Conservation (phyloP, 805 yeast species). For the Lipomyces yamadae region DNA sequence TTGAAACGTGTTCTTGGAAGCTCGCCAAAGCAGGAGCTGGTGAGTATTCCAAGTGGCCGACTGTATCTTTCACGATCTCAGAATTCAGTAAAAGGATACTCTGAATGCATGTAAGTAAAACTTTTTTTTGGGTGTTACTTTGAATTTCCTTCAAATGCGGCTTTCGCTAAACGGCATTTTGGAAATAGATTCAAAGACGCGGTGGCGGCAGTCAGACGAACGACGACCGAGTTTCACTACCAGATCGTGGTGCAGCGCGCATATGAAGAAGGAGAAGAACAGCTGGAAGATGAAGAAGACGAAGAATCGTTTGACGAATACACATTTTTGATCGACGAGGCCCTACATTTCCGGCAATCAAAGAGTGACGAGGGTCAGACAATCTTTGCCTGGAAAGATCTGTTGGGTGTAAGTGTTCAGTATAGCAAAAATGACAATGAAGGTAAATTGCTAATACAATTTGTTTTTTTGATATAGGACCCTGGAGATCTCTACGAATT, state of each 20-base stretch:
- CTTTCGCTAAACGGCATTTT: too few relatives aligned
- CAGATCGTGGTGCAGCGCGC: slow-evolving; percentile 74
- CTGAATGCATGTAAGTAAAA: slow-evolving; percentile 55
- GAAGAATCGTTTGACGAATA: slow-evolving; percentile 62
- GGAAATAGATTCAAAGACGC: slow-evolving; percentile 70
- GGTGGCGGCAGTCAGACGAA: slow-evolving; percentile 68
- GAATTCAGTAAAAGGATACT: slow-evolving; percentile 81
- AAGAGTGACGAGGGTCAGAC: slow-evolving; percentile 58
- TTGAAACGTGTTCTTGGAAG: slow-evolving; percentile 66
- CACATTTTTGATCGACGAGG: slow-evolving; percentile 67
- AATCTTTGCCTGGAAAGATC: slow-evolving; percentile 78
- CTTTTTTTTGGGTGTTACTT: not conserved
- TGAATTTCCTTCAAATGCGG: not conserved
- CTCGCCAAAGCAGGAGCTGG: slow-evolving; percentile 59
- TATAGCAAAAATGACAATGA: not conserved
- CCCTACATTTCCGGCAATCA: slow-evolving; percentile 59
- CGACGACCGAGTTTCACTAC: slow-evolving; percentile 67
- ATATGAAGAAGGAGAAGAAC: slow-evolving; percentile 68
- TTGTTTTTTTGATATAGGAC: slow-evolving; percentile 53
- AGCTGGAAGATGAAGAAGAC: slow-evolving; percentile 53
- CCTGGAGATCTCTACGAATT: slow-evolving; percentile 83
- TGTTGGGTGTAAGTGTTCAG: slow-evolving; percentile 56
- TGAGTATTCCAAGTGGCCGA: slow-evolving; percentile 77
- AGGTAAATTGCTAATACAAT: slow-evolving; percentile 1
- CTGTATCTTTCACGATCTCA: slow-evolving; percentile 74